Base-by-base conservation (phyloP, 208 protist genomes). In the Vickermania spadyakhi region DNA sequence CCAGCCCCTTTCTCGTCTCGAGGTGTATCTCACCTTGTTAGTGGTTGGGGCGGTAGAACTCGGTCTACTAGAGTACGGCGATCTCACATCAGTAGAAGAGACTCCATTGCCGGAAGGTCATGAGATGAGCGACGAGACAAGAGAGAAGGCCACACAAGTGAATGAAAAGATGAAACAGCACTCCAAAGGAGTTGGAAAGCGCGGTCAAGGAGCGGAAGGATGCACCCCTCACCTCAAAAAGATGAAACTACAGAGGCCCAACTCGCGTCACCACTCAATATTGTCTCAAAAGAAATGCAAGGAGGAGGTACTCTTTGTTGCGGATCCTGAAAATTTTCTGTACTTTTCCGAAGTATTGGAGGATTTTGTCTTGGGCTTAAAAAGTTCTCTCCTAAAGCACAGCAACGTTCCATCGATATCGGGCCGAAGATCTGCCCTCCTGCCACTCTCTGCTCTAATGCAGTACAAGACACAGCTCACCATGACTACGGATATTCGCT, bases 1-100 rank as follows among this genome's bases (percentile, higher is more conserved):
- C 28, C 66, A 75, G 1, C 52, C 72, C 7, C 69, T 86, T 41
- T 71, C 78, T 5, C 60, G 73, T 14, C 62, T 68, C 50, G 73
- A 75, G 3, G 73, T 92, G 25, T 86, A 77, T 52, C 67, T 62
- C 0, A 77, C 88, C 63, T 61, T 92, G 18, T 62, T 92, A 13
- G 66, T 81, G 31, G 72, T 92, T n/a, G 81, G 73, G 0, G 73
- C 79, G 41, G 79, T 75, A 11, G 81, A 92, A 31, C 64, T 79
- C 22, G 60, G 70, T 23, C 56, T 84, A 22, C 30, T 89, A 27
- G 45, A 62, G 21, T 18, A 45, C 7, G 36, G 36, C 18, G 36
- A 45, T n/a, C n/a, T n/a, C n/a, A n/a, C n/a, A n/a, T n/a, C n/a
- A n/a, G n/a, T n/a, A n/a, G n/a, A n/a, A n/a, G n/a, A n/a, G n/a